Percentiles rank a stretch among this genome's conserved stretches.
These are phyloP conservation scores for Diaporthe ilicicola DNA, from an alignment of 2,329 filamentous ascomycete species.

Conservation along the genomic window DNA sequence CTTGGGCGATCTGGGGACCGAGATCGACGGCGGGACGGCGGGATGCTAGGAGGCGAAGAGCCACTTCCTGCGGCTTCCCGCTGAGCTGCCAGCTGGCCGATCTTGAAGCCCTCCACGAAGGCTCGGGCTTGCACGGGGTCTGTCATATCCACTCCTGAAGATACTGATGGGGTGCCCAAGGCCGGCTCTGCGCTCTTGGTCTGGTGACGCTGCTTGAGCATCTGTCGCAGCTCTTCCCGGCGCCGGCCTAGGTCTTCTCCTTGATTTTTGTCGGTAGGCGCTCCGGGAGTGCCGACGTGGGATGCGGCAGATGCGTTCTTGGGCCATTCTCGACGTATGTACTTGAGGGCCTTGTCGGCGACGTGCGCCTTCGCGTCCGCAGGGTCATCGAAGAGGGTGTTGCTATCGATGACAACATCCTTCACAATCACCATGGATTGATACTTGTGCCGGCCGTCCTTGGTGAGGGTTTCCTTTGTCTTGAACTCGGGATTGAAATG, in stretches of 20 bases:
- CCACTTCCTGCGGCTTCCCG: neutral
- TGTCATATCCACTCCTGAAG: conserved; percentile 23
- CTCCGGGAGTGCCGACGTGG: no score
- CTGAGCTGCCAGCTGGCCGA: conserved; percentile 28
- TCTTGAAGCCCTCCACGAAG: conserved; percentile 37
- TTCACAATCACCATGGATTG: conserved; percentile 27
- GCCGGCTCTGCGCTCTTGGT: neutral
- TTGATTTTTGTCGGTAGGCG: neutral
- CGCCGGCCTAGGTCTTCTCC: neutral
- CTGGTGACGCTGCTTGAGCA: conserved; percentile 20
- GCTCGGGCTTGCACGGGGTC: conserved; percentile 33
- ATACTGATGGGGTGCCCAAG: neutral
- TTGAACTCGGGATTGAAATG: conserved; percentile 34
- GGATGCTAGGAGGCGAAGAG: neutral
- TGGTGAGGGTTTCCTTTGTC: neutral
- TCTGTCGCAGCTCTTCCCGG: conserved; percentile 11
- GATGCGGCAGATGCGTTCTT: neutral
- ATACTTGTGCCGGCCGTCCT: conserved; percentile 14
- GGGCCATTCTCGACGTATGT: conserved; percentile 21
- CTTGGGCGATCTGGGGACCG: neutral
- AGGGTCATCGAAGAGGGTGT: neutral
- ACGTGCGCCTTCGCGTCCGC: conserved; percentile 28
- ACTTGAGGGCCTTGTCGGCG: conserved; percentile 30
- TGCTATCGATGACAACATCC: neutral
- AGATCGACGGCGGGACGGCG: conserved; percentile 7